Conservation (phyloP, 2,329 filamentous ascomycete species). For the Waltergamsia citrina region DNA sequence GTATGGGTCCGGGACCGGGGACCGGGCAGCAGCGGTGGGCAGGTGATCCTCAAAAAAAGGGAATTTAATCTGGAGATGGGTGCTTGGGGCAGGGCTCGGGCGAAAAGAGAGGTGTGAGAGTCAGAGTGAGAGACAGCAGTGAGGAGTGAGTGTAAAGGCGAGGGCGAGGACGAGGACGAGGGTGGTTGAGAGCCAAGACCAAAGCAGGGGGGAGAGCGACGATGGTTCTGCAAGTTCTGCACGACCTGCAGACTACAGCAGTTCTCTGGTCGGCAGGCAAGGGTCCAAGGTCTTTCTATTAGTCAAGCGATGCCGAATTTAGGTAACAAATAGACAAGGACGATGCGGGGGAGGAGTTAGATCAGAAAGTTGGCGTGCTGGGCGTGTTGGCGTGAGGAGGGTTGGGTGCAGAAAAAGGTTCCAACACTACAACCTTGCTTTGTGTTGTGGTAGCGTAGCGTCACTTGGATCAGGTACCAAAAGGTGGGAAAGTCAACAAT, state of each 20-base stretch:
- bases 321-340: slow-evolving; percentile 12
- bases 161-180: neutral
- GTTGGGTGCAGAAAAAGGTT: no score
- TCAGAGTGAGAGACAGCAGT: neutral
- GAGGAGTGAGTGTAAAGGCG: neutral
- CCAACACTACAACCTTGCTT: no score
- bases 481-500: no score
- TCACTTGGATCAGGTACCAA: no score
- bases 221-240: neutral
- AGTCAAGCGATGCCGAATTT: slow-evolving; percentile 14
- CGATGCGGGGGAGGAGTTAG: slow-evolving; percentile 6
- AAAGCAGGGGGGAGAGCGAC: neutral
- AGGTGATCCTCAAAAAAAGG: no score
- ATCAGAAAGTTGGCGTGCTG: neutral
- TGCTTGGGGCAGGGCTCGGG: no score
- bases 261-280: slow-evolving; percentile 2
- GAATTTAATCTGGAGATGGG: no score
- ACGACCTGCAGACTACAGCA: neutral
- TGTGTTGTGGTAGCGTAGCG: no score
- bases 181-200: neutral
- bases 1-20: no score
- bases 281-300: slow-evolving; percentile 11
- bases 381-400: no score
- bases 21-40: no score
- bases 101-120: neutral